These are phyloP conservation scores for Omphalotus olearius DNA, from an alignment of 1,284 basidiomycete species.

Conservation along the genomic window DNA sequence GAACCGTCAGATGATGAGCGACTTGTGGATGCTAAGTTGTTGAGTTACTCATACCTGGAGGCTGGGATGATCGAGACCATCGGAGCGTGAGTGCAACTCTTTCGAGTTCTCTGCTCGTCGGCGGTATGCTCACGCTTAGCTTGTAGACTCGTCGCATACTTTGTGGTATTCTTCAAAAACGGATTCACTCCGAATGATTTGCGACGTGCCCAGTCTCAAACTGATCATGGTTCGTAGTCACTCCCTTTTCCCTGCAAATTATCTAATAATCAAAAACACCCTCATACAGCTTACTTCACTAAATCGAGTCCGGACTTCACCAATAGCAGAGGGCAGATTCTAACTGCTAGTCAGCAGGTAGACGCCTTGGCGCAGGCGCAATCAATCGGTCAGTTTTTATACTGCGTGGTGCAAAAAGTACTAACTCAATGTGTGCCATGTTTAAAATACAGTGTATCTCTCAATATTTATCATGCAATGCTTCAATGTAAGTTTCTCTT, in stretches of 20 bases:
- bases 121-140: neutral
- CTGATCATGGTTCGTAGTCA: conserved; percentile 25
- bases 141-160: conserved; percentile 52
- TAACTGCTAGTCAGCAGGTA: conserved; percentile 46
- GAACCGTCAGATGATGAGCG: conserved; percentile 53
- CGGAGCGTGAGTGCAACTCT: conserved; percentile 36
- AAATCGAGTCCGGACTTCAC: conserved; percentile 50
- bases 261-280: neutral
- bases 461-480: conserved; percentile 66
- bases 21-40: conserved; percentile 54
- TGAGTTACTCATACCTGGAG: conserved; percentile 69
- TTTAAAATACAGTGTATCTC: conserved; percentile 42
- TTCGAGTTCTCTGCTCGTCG: neutral
- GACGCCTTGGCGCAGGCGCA: conserved; percentile 59
- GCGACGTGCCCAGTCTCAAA: conserved; percentile 38
- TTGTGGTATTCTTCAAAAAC: conserved; percentile 60
- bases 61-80: conserved; percentile 58
- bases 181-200: conserved; percentile 61
- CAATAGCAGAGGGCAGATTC: conserved; percentile 44
- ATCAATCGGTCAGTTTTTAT: conserved; percentile 42
- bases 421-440: neutral
- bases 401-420: neutral
- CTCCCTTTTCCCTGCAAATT: neutral
- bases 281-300: conserved; percentile 39
- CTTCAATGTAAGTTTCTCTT: conserved; percentile 48